Conservation (phyloP, 2,329 filamentous ascomycete genomes). For the Talaromyces islandicus region DNA sequence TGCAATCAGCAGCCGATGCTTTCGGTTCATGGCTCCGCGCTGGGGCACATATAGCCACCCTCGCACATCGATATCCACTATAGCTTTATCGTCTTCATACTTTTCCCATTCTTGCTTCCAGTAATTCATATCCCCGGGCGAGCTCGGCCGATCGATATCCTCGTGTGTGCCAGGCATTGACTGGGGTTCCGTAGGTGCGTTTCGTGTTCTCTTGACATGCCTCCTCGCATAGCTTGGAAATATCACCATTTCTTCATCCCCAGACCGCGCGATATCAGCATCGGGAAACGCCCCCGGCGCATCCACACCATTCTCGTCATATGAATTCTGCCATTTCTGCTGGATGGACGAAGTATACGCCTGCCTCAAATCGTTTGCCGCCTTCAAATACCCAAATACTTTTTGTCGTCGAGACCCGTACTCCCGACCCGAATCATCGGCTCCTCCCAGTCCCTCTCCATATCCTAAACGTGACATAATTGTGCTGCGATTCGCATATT, state of each 20-base stretch:
- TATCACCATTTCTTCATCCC: conserved; percentile 85
- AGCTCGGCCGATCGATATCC: conserved; percentile 36
- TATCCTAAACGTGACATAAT: conserved; percentile 20
- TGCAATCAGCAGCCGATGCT: conserved; percentile 80
- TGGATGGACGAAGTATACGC: conserved; percentile 55
- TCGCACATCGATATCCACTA: conserved; percentile 90
- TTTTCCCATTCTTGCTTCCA: conserved; percentile 74
- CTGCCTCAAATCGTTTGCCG: conserved; percentile 66
- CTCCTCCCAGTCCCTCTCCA: conserved; percentile 20
- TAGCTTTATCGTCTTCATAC: conserved; percentile 72
- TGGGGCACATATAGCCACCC: conserved; percentile 93
- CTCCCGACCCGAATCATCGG: conserved; percentile 40
- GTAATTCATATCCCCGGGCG: conserved; percentile 61
- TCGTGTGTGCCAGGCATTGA: conserved; percentile 22
- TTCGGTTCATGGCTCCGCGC: conserved; percentile 74
- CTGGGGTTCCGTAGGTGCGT: conserved; percentile 24
- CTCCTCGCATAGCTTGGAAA: conserved; percentile 89
- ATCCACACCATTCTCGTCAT: conserved; percentile 41
- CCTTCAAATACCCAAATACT: conserved; percentile 66
- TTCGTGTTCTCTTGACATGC: conserved; percentile 53
- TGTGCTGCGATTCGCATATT: conserved; percentile 9
- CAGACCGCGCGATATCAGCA: conserved; percentile 70
- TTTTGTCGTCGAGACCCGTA: conserved; percentile 70
- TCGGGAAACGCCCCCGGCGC: conserved; percentile 79
- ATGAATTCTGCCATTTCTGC: conserved; percentile 39